Evolutionary conservation across 345 rosid species (phyloP), one percentile per base, ranked within the genome.

Genomic region (Schrenkiella parvula): DNA sequence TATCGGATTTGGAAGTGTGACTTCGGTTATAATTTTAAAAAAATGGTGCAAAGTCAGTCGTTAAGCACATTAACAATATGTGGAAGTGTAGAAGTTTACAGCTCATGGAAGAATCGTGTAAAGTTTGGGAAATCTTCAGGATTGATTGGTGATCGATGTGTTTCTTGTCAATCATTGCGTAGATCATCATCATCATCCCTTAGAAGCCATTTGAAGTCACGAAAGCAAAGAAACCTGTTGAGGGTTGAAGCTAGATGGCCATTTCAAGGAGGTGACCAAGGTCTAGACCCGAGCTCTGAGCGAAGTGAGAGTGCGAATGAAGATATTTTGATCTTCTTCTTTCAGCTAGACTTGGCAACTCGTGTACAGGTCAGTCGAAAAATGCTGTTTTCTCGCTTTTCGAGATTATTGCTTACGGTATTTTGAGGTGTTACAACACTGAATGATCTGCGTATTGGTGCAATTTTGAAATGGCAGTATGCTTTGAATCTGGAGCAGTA

Each of bases 231-330:
- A 65, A 82, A 78, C 43, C 3, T 75, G 25, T 69, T 79, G 71
- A 79, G 80, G 79, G 89, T 83, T 77, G 78, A 84, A 78, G 98
- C 96, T 57, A 91, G 92, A 70, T 91, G 96, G 92, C 85, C 88
- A 15, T 93, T 93, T 73, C 84, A 66, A 78, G 87, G 84, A 5
- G 86, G 65, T 70, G 84, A 83, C 19, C 82, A 84, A 80, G 85
- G 80, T 21, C 69, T 62, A 64, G 87, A 79, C 72, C 91, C 96
- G 8, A 84, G 71, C 71, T 78, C 81, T 32, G 96, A 93, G 79
- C 83, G 85, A 13, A 91, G 98, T 47, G 98, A 93, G 82, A 82
- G 82, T 70, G 91, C 96, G 3, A 91, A 93, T 70, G 97, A 93
- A 79, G 98, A 93, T 76, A 87, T 91, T 37, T 73, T 91, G 74